A percentile compares a stretch with the other conserved stretches of the same genome.
These are phyloP conservation scores for Blastobotrys robertii DNA, from an alignment of 805 yeast genomes.

Conservation along the genomic window DNA sequence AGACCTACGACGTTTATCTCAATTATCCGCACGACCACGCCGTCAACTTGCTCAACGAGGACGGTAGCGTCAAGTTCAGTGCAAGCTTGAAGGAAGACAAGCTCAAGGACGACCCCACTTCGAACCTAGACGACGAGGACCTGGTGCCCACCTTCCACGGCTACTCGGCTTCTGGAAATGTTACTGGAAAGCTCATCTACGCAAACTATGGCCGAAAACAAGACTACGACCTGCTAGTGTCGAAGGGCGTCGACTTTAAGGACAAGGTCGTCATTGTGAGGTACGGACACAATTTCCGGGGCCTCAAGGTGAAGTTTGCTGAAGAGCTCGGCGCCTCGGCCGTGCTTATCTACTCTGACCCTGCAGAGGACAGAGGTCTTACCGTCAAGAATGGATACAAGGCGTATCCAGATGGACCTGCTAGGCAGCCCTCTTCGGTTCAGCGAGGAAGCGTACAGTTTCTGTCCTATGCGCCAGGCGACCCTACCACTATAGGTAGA, in stretches of 20 bases:
- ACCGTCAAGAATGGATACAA: conserved; percentile 47
- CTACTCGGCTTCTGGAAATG: conserved; percentile 67
- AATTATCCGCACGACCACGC: conserved; percentile 52
- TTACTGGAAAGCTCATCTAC: conserved; percentile 53
- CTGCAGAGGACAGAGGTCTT: conserved; percentile 44
- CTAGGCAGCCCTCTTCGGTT: conserved; percentile 64
- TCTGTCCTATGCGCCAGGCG: conserved; percentile 56
- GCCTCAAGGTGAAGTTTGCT: conserved; percentile 68
- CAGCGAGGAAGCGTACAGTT: conserved; percentile 71
- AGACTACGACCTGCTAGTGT: conserved; percentile 44
- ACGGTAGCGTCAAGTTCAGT: conserved; percentile 32
- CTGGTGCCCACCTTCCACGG: conserved; percentile 65
- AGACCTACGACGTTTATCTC: conserved; percentile 50
- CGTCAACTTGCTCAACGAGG: conserved; percentile 33
- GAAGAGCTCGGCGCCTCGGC: conserved; percentile 62
- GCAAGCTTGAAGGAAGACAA: conserved; percentile 48
- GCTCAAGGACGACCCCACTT: conserved; percentile 43
- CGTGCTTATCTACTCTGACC: conserved; percentile 60
- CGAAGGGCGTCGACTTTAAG: conserved; percentile 38
- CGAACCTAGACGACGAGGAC: conserved; percentile 33
- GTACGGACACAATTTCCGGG: conserved; percentile 60
- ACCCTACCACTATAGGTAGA: conserved; percentile 68
- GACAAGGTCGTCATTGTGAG: conserved; percentile 59
- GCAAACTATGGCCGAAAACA: conserved; percentile 59
- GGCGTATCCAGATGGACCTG: conserved; percentile 68